phyloP scores from a whole-genome alignment of 2,329 filamentous ascomycete genomes.

The Penicillium sumatraense region DNA sequence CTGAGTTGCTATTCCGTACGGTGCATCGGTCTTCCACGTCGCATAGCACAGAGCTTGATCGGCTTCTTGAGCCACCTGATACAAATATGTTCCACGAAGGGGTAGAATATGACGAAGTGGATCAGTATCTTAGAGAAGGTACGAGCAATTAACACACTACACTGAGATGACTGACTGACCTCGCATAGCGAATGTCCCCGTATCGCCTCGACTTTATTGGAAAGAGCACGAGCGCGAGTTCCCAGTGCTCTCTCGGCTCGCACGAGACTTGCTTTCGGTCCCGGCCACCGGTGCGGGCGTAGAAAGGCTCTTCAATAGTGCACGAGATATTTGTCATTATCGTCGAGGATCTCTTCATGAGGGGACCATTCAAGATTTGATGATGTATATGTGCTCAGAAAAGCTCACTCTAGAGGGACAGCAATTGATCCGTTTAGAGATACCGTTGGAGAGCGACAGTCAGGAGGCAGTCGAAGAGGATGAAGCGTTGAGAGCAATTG shows the following conservation, averaged over 20 bases:
- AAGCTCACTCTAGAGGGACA: conserved; percentile 6
- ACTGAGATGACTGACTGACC: not conserved
- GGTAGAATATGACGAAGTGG: conserved; percentile 3
- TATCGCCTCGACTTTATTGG: conserved; percentile 2
- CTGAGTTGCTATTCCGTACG: conserved; percentile 1
- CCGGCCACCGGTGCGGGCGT: conserved; percentile 8
- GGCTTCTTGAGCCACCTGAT: not conserved
- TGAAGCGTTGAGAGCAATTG: not conserved
- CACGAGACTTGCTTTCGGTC: conserved; percentile 10
- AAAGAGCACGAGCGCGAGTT: conserved; percentile 8
- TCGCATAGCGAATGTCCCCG: not conserved
- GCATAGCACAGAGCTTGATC: conserved; percentile 4
- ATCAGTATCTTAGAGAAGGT: conserved; percentile 5
- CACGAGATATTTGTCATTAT: conserved; percentile 14
- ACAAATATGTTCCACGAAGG: not conserved
- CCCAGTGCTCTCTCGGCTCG: conserved; percentile 8
- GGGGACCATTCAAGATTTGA: conserved; percentile 5
- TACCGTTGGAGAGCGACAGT: conserved; percentile 2
- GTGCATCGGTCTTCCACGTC: not conserved
- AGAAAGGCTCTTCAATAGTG: conserved; percentile 13
- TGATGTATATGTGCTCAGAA: conserved; percentile 11
- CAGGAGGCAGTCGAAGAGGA: conserved; percentile 7
- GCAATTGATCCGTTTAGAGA: conserved; percentile 7
- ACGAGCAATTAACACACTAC: not conserved
- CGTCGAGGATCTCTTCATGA: conserved; percentile 2